phyloP scores from a whole-genome alignment of 805 yeast species.

The Candida xyloterini region DNA sequence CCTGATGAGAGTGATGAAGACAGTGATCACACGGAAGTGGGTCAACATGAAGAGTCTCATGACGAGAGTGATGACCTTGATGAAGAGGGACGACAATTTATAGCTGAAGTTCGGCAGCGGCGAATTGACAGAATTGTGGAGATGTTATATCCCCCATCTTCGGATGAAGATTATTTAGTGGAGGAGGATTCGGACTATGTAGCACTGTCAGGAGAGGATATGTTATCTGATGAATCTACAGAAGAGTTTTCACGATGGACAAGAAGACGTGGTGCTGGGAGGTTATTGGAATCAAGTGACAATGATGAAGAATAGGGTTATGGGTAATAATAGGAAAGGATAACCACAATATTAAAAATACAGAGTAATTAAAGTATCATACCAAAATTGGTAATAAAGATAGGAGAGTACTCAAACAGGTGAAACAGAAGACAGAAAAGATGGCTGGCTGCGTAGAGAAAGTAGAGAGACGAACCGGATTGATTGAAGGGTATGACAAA shows the following conservation, averaged over 20 bases:
- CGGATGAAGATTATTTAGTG: slow-evolving; percentile 4
- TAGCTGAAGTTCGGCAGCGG: neutral
- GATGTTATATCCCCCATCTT: neutral
- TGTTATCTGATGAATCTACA: neutral
- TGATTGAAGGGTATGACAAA: neutral
- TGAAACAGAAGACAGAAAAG: no score
- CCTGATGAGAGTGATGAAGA: slow-evolving; percentile 10
- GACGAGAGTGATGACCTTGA: slow-evolving; percentile 14
- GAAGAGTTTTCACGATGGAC: neutral
- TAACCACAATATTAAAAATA: neutral
- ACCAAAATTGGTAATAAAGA: no score
- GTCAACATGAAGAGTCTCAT: slow-evolving; percentile 3
- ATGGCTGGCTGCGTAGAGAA: no score
- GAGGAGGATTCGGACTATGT: slow-evolving; percentile 4
- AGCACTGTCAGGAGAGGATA: neutral
- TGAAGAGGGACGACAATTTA: slow-evolving; percentile 4
- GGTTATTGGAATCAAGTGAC: neutral
- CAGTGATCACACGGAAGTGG: neutral
- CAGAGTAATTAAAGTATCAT: neutral
- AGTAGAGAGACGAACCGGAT: no score
- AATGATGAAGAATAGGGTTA: slow-evolving; percentile 1
- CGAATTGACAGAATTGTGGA: slow-evolving; percentile 1
- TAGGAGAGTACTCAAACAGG: no score
- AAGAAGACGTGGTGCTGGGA: neutral
- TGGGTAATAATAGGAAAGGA: slow-evolving; percentile 1